phyloP scores from a whole-genome alignment of 2,329 filamentous ascomycete genomes.

The Scopulariopsis brevicaulis region DNA sequence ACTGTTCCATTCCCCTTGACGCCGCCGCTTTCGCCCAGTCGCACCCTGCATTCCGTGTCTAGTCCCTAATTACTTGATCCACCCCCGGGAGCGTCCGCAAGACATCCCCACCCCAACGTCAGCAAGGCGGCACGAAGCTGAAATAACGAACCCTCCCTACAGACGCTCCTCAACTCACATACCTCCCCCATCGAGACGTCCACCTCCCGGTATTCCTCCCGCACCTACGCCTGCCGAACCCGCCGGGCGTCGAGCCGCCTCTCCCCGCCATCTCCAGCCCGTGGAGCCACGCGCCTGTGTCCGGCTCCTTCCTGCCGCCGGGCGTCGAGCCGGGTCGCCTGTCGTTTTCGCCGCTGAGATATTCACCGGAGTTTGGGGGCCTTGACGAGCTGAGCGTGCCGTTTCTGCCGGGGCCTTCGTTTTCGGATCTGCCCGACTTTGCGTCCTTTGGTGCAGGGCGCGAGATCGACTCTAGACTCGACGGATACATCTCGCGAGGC shows the following conservation, averaged over 20 bases:
- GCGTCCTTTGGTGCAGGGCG: too few species aligned
- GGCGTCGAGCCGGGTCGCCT: neutral
- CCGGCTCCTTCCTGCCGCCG: neutral
- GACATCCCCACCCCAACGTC: neutral
- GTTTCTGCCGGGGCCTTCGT: neutral
- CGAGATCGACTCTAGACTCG: too few species aligned
- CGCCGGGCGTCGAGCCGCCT: neutral
- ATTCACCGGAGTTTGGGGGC: too few species aligned
- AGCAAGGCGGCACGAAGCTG: neutral
- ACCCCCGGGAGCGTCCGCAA: neutral
- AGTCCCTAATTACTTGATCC: neutral
- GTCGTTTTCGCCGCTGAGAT: neutral
- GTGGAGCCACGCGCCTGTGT: neutral
- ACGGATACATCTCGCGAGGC: neutral
- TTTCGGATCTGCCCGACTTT: neutral
- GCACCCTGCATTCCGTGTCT: neutral
- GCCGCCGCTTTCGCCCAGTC: neutral
- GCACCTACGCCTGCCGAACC: neutral
- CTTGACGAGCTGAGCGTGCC: too few species aligned
- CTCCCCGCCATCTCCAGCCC: neutral
- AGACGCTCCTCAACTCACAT: neutral
- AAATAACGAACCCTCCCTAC: neutral
- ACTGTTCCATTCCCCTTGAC: neutral
- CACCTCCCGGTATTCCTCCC: neutral
- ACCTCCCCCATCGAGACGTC: neutral